Base-by-base conservation (phyloP, 345 rosid genomes). In the Lepidium aucheri region DNA sequence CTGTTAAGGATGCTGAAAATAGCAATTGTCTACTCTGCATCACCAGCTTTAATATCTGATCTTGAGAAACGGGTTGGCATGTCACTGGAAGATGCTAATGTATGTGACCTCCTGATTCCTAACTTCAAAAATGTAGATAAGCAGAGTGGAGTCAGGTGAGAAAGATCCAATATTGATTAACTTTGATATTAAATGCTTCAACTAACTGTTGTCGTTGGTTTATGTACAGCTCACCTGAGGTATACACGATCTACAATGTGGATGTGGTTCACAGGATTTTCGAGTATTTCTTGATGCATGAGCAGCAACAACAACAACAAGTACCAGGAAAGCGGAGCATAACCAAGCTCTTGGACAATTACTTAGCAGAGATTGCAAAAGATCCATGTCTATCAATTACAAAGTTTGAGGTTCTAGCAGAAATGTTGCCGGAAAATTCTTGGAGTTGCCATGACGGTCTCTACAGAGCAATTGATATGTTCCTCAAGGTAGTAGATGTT, bases 391-490 rank as follows among this genome's bases (percentile, higher is more conserved):
- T 89, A 16, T 74, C 86, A 51, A 63, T 84, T 72, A 83, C 86
- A 68, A 87, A 86, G 76, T 92, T 92, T 74, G 93, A 89, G 62
- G 91, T 82, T 63, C 77, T 89, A 72, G 89, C 87, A 26, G 96
- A 89, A 76, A 77, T 82, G 22, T 67, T 89, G 58, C 98, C 98
- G 14, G 84, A 74, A 60, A 75, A 76, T 55, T 72, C 89, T 52
- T 76, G 96, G 68, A 69, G 83, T 46, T 89, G 96, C 41, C 81
- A 92, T 60, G 98, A 89, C 11, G 95, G 96, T 49, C 93, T 89
- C 33, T 92, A 89, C 34, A 81, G 98, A 79, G 97, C 98, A 71
- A 87, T 89, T 68, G 97, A 89, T 65, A 87, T 84, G 74, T 92
- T 85, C 61, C 89, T 89, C 63, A 87, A 92, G 98, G 96, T 92